Evolutionary conservation across 1,284 basidiomycete genomes (phyloP), one percentile per base, ranked within the genome.

Genomic region (Ganoderma lingzhi): DNA sequence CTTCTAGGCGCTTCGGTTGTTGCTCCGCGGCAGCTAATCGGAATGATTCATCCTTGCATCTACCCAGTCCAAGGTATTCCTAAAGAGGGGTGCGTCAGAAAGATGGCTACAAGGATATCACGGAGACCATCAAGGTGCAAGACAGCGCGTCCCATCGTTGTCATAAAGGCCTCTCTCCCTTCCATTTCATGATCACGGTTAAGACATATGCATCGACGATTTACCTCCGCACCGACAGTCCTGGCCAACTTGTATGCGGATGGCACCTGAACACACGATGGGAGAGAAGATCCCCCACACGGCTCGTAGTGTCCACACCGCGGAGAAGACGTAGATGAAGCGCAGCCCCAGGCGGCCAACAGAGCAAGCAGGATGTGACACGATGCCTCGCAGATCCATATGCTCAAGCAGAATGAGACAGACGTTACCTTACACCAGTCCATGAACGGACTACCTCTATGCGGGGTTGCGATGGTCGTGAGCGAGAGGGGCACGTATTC

Each of bases 401-500:
- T 2, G 9, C 4, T n/a, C 9, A 6, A n/a, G 10, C 8, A 28
- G 12, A 51, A 19, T 12, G 10, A 35, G 10, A 23, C n/a, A 8
- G 9, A 84, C 91, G 75, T 19, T 78, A 93, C 94, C 64, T 88
- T 87, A 83, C 97, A 99, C 97, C 97, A 99, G 82, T 99, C 96
- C 98, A 99, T 99, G 80, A 99, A 99, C 0, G 97, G 96, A 75
- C 94, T 96, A 35, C 97, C 97, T 35, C 94, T 89, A 80, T 99
- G 98, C 19, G 98, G 98, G 0, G 98, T 99, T 59, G 92, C 93
- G 72, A 99, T 89, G 19, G 93, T 95, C 0, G 95, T 99, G 70
- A 99, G 83, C 8, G 95, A 96, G 51, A 96, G 82, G 0, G 98
- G 97, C 1, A 85, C 87, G 81, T 99, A 99, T 65, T 94, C 90